Evolutionary conservation across 208 protist species (phyloP), one percentile per base, ranked within the genome.

Genomic region (Leishmania arabica): DNA sequence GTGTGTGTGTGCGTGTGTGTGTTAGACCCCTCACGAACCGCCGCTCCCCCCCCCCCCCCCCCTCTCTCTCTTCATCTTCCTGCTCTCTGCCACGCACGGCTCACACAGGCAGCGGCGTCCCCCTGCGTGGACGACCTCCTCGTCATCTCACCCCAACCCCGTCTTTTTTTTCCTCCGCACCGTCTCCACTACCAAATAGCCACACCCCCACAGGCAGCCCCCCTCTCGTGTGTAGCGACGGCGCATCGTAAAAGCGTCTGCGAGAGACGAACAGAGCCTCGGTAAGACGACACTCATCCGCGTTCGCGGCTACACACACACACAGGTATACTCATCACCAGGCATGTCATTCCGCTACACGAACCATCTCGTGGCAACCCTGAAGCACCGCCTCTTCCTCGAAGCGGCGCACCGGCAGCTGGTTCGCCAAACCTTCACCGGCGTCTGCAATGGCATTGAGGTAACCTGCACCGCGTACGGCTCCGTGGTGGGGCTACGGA

Each of bases 271-370:
- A 1, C 27, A 64, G 27, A 34, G 58, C 58, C 13, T 64, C 58
- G 21, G 58, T 31, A 64, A 64, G 21, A 34, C 21, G 9, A 64
- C 58, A 64, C 9, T 42, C 49, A 9, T 75, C 70, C 3, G 27
- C 47, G 70, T 75, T 34, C 54, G 40, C 53, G 2, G 13, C 31
- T 13, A 13, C 21, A 34, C 73, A 77, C 54, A 8, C 24, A 60
- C 54, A 0, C 53, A 76, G 37, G 19, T 5, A 45, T 45, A 45
- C 47, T 11, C 47, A 60, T 54, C 69, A 73, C 7, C n/a, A 75
- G 31, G 60, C 40, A 97, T 97, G 94, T 97, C 94, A 0, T 97
- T 97, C 80, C 92, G 94, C 0, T 97, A 95, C 81, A 96, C 94
- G 2, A 97, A 97, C 78, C 92, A 93, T 84, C 85, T 97, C 27